Evolutionary conservation across 768 basidiomycete genomes (phyloP).

Genomic region (Lactarius pseudohatsudake): DNA sequence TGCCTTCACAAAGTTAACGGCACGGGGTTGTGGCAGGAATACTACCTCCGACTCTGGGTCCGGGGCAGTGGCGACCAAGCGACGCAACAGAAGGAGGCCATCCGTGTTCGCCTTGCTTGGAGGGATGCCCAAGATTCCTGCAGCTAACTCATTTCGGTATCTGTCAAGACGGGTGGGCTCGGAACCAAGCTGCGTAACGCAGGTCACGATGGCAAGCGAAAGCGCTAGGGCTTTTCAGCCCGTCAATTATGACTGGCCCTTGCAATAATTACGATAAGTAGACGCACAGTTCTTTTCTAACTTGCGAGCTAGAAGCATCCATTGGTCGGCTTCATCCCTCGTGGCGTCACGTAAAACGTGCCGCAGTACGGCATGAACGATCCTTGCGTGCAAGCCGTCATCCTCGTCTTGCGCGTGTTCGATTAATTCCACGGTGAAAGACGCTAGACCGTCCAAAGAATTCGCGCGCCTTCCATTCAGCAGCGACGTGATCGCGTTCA

Average conservation of each 20-base stretch:
- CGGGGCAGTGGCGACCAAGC: conserved; percentile 73
- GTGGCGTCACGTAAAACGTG: conserved; percentile 59
- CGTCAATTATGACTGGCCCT: conserved; percentile 4
- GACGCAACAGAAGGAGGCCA: conserved; percentile 67
- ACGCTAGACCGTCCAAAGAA: conserved; percentile 32
- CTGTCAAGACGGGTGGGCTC: conserved; percentile 75
- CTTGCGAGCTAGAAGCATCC: conserved; percentile 69
- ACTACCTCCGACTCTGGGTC: conserved; percentile 73
- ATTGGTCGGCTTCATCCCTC: conserved; percentile 67
- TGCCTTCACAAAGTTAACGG: conserved; percentile 83
- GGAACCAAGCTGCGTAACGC: conserved; percentile 58
- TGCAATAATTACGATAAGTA: conserved; percentile 7
- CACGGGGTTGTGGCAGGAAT: conserved; percentile 82
- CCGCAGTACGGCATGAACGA: conserved; percentile 60
- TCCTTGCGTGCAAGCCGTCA: conserved; percentile 53
- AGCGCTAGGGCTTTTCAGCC: conserved; percentile 60
- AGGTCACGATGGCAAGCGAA: conserved; percentile 61
- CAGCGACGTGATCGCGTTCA: conserved; percentile 40
- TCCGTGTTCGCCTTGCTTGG: conserved; percentile 60
- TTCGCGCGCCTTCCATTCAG: conserved; percentile 32
- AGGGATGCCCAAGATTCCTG: conserved; percentile 68
- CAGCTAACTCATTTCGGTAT: conserved; percentile 88
- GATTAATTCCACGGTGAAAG: conserved; percentile 40
- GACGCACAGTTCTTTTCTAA: conserved; percentile 60
- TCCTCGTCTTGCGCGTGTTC: conserved; percentile 40